These are phyloP conservation scores for Nadsonia starkeyi-henricii DNA, from an alignment of 1,139 yeast species.

Conservation along the genomic window DNA sequence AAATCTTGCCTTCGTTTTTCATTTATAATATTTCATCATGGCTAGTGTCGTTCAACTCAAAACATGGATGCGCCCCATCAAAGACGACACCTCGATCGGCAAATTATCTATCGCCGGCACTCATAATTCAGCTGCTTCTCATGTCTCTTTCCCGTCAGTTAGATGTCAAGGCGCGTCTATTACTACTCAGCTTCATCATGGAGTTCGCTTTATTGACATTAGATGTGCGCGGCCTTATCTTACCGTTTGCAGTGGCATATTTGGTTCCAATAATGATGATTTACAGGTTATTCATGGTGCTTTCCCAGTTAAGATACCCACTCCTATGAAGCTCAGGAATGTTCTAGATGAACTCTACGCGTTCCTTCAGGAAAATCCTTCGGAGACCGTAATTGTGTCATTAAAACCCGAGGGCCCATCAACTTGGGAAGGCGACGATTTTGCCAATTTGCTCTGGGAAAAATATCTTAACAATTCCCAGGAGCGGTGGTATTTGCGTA, in stretches of 20 bases:
- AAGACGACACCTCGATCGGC: slow-evolving; percentile 39
- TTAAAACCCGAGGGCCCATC: slow-evolving; percentile 64
- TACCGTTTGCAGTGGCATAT: slow-evolving; percentile 14
- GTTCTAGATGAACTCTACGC: slow-evolving; percentile 44
- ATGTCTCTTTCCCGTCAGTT: slow-evolving; percentile 63
- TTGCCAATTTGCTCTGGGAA: slow-evolving; percentile 52
- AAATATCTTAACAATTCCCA: slow-evolving; percentile 37
- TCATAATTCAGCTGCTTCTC: slow-evolving; percentile 66
- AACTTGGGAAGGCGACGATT: slow-evolving; percentile 54
- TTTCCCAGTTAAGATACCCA: slow-evolving; percentile 55
- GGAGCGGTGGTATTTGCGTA: slow-evolving; percentile 48
- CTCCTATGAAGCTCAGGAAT: slow-evolving; percentile 37
- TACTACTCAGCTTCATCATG: slow-evolving; percentile 50
- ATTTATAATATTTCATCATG: too few species aligned
- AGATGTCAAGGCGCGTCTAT: slow-evolving; percentile 60
- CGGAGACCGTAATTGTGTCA: slow-evolving; percentile 55
- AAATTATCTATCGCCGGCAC: slow-evolving; percentile 64
- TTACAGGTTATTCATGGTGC: slow-evolving; percentile 63
- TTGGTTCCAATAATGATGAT: slow-evolving; percentile 31
- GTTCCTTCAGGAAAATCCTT: slow-evolving; percentile 37
- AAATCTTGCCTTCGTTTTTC: too few species aligned
- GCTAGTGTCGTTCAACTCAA: not conserved
- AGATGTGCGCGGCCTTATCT: slow-evolving; percentile 49
- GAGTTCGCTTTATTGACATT: slow-evolving; percentile 61
- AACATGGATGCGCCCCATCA: slow-evolving; percentile 41